Conservation (phyloP, 441 rosid genomes). For the Euphorbia celastroides region DNA sequence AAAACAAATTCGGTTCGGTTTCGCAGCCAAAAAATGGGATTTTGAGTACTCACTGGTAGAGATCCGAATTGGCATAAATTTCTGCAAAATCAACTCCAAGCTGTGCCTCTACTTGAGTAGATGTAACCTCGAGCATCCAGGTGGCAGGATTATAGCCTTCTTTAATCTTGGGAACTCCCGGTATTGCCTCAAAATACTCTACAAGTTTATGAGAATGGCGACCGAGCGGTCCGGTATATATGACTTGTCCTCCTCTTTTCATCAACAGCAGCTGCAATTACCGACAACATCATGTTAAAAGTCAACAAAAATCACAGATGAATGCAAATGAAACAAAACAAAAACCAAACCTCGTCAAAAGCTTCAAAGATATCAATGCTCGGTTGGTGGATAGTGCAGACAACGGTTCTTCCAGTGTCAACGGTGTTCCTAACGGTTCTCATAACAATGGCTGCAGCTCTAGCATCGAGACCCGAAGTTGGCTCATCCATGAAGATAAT, state of each 20-base stretch:
- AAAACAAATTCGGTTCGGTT: too few relatives aligned
- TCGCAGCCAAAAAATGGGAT: too few relatives aligned
- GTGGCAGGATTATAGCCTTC: too few relatives aligned
- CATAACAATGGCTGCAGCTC: constrained; percentile 91
- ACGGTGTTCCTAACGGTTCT: constrained; percentile 82
- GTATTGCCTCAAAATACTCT: constrained; percentile 6
- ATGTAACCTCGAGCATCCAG: too few relatives aligned
- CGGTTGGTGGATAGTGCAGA: constrained; percentile 18
- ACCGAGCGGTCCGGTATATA: constrained; percentile 14
- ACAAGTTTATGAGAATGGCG: constrained; percentile 14
- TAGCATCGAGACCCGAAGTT: constrained; percentile 79
- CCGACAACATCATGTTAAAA: neutral
- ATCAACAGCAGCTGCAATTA: constrained; percentile 13
- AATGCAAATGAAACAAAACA: neutral
- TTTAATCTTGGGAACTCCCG: too few relatives aligned
- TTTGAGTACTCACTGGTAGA: too few relatives aligned
- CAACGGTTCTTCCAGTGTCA: constrained; percentile 23
- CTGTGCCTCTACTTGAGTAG: too few relatives aligned
- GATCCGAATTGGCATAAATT: too few relatives aligned
- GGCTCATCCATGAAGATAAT: constrained; percentile 87
- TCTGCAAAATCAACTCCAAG: too few relatives aligned
- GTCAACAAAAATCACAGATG: neutral
- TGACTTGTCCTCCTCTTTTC: constrained; percentile 20
- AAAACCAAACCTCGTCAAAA: constrained; percentile 16
- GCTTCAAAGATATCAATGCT: constrained; percentile 19